Base-by-base conservation (phyloP, 1,284 basidiomycete species). In the Ustilago nuda region DNA sequence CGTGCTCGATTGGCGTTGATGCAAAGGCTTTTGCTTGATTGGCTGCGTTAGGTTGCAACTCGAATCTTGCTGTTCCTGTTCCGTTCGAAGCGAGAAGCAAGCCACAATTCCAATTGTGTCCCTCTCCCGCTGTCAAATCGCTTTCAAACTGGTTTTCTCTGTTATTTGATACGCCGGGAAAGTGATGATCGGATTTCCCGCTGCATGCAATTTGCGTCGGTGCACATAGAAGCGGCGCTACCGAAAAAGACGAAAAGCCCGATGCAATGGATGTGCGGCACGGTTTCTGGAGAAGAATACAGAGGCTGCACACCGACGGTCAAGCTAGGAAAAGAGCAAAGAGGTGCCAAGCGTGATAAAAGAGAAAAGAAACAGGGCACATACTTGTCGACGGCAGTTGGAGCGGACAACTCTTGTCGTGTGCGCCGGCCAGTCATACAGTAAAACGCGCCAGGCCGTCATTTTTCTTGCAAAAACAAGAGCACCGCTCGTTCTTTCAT, bases 401-500 rank as follows among this genome's bases (percentile, higher is more conserved):
- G 46, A 48, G 19, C 46, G 46, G 46, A 17, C 46, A 27, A 48
- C 8, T 13, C 27, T 8, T 48, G 13, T 41, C 4, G 39, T 7
- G 39, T 17, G 39, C 6, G 1, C 13, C 7, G 13, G 39, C 6
- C 39, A 41, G 13, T 15, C 39, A 12, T 17, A 39, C 54, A n/a
- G 54, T 30, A 43, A 39, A n/a, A n/a, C 15, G 37, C 33, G 56
- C 57, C 46, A 39, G 51, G 48, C 57, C 45, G 48, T 59, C 57
- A 51, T 39, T 48, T 48, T 23, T 23, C 8, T 23, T 35, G 8
- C 19, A n/a, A 2, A 19, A 45, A 48, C 8, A 39, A 45, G 19
- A 33, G 46, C 7, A 19, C 43, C 8, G 19, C n/a, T n/a, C 43
- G 17, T 45, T 56, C 32, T 61, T 30, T 61, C 61, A 70, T 70